A percentile compares a stretch with the other conserved stretches of the same genome.
phyloP scores from a whole-genome alignment of 208 protist species.

The Blechomonas ayalai region DNA sequence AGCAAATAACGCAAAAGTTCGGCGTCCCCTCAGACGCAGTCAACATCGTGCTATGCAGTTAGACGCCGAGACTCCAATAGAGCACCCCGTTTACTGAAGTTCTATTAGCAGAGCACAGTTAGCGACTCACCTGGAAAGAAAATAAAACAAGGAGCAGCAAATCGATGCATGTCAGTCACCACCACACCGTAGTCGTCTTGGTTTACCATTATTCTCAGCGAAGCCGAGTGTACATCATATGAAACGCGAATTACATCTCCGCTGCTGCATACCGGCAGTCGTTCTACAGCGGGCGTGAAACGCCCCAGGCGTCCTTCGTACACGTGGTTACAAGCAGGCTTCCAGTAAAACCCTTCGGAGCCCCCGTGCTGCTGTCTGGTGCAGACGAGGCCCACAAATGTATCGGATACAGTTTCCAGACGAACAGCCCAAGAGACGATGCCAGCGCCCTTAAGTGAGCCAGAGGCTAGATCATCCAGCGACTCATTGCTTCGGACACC shows the following conservation, averaged over 20 bases:
- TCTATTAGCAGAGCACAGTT: slow-evolving; percentile 52
- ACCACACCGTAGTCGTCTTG: slow-evolving; percentile 43
- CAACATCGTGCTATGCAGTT: no score
- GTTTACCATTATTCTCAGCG: slow-evolving; percentile 45
- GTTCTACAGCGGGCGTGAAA: slow-evolving; percentile 17
- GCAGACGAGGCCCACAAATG: slow-evolving; percentile 74
- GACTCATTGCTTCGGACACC: slow-evolving; percentile 72
- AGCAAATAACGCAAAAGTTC: no score
- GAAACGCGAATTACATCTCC: slow-evolving; percentile 52
- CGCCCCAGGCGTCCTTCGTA: slow-evolving; percentile 53
- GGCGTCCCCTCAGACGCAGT: no score
- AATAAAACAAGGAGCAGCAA: slow-evolving; percentile 72
- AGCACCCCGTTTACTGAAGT: background rate
- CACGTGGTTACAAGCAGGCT: slow-evolving; percentile 36
- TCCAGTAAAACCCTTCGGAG: slow-evolving; percentile 83
- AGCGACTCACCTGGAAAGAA: slow-evolving; percentile 70
- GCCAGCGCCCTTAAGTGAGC: slow-evolving; percentile 45
- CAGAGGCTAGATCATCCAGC: slow-evolving; percentile 23
- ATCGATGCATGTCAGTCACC: slow-evolving; percentile 34
- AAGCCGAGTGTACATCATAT: slow-evolving; percentile 32
- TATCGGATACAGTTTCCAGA: slow-evolving; percentile 51
- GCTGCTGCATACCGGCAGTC: slow-evolving; percentile 50
- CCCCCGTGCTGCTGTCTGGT: slow-evolving; percentile 18
- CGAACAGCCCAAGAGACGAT: slow-evolving; percentile 64
- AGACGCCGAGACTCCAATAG: background rate